Percentiles rank a stretch among this genome's conserved stretches.
These are phyloP conservation scores for Nadsonia starkeyi-henricii DNA, from an alignment of 1,139 yeast genomes.

Conservation along the genomic window DNA sequence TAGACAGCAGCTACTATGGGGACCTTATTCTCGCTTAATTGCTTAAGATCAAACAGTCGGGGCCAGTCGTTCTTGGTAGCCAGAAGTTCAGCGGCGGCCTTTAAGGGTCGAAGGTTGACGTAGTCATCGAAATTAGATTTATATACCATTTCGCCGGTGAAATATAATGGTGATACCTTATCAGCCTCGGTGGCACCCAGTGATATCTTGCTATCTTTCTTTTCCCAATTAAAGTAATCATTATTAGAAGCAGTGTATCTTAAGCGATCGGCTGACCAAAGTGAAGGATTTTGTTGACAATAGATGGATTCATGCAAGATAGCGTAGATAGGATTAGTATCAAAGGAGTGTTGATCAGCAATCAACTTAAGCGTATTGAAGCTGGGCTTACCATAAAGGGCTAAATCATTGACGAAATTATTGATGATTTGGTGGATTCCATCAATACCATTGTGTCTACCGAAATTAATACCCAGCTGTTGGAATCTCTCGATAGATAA, in stretches of 20 bases:
- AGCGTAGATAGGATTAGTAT: slow-evolving; percentile 40
- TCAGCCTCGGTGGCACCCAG: not conserved
- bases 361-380: slow-evolving; percentile 25
- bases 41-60: slow-evolving; percentile 27
- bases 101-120: slow-evolving; percentile 29
- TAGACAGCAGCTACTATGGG: slow-evolving; percentile 37
- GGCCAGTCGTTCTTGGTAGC: slow-evolving; percentile 33
- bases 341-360: slow-evolving; percentile 30
- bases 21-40: slow-evolving; percentile 16
- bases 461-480: slow-evolving; percentile 37
- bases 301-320: slow-evolving; percentile 46
- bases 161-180: slow-evolving; percentile 24
- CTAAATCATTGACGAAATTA: slow-evolving; percentile 29
- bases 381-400: slow-evolving; percentile 25
- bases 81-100: slow-evolving; percentile 29
- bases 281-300: slow-evolving; percentile 27
- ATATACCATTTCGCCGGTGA: slow-evolving; percentile 48
- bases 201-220: too few relatives aligned
- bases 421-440: slow-evolving; percentile 31
- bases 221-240: not conserved
- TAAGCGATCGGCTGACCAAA: slow-evolving; percentile 39
- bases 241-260: slow-evolving; percentile 15
- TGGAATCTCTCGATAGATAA: slow-evolving; percentile 40
- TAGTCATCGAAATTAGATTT: slow-evolving; percentile 38
- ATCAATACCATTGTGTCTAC: slow-evolving; percentile 38